Conservation (phyloP, 23 red algal genomes). For the Chondrus crispus region DNA sequence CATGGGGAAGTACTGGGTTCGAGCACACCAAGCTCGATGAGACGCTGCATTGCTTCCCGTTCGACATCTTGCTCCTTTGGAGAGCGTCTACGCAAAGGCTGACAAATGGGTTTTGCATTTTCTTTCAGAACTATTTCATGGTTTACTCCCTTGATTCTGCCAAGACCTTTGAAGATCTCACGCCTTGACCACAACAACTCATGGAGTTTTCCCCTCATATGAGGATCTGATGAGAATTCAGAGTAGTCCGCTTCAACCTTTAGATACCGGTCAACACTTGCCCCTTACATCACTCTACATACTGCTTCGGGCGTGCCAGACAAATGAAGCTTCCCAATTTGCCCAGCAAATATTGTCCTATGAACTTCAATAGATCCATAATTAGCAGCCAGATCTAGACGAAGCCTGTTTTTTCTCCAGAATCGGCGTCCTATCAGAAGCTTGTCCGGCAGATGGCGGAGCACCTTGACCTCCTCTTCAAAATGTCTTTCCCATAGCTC, state of each 20-base stretch:
- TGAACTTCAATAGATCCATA: background rate
- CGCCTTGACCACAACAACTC: background rate
- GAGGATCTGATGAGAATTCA: background rate
- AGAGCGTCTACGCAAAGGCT: background rate
- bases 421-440: background rate
- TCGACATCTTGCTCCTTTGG: conserved; percentile 2
- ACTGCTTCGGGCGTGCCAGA: no score
- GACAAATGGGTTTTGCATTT: background rate
- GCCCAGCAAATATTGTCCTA: no score
- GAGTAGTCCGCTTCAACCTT: background rate
- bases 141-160: background rate
- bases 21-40: background rate
- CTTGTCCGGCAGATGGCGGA: background rate
- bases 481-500: background rate
- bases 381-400: background rate
- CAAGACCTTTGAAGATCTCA: conserved; percentile 10
- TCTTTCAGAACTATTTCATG: background rate
- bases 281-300: background rate
- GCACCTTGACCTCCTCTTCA: background rate
- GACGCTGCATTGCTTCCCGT: background rate
- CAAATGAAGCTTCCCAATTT: no score
- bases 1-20: background rate
- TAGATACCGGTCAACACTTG: background rate
- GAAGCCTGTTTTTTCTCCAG: background rate
- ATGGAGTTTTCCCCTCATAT: background rate